A percentile compares a stretch with the other conserved stretches of the same genome.
phyloP scores from a whole-genome alignment of 208 protist genomes.

The Acanthamoeba healyi region DNA sequence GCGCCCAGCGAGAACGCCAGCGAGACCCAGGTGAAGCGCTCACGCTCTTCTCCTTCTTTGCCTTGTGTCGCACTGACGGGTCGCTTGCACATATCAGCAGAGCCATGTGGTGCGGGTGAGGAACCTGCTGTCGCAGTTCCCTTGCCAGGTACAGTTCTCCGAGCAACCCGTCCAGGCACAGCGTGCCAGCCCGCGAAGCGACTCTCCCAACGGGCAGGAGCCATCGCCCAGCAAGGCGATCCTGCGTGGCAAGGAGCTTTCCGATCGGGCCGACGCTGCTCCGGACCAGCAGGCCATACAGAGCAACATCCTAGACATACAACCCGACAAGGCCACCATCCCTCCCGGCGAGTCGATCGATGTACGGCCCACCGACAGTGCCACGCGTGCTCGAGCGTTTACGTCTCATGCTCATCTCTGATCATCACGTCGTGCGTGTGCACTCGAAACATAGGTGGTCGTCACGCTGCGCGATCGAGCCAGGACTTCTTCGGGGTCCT shows the following conservation, averaged over 20 bases:
- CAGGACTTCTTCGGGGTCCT: background rate
- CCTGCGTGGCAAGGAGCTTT: too few relatives aligned
- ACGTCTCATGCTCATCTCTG: background rate
- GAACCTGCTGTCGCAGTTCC: constrained; percentile 59
- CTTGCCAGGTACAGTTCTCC: constrained; percentile 8
- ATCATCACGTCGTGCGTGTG: too few relatives aligned
- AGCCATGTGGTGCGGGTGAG: background rate
- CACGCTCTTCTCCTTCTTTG: too few relatives aligned
- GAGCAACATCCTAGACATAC: background rate
- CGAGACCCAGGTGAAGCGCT: too few relatives aligned
- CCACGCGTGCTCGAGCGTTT: too few relatives aligned
- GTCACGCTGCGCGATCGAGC: background rate
- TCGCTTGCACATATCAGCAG: too few relatives aligned
- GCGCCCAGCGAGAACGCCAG: background rate
- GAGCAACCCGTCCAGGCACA: background rate
- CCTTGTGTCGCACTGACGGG: too few relatives aligned
- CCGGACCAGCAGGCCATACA: too few relatives aligned
- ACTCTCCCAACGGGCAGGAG: background rate
- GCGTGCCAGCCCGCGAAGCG: background rate
- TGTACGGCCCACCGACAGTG: background rate
- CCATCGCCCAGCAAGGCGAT: too few relatives aligned
- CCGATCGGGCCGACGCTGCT: too few relatives aligned
- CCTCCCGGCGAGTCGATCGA: background rate
- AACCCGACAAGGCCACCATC: background rate
- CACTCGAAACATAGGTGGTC: background rate